Evolutionary conservation across 768 basidiomycete genomes (phyloP), one percentile per base, ranked within the genome.

Genomic region (Lactarius pseudohatsudake): DNA sequence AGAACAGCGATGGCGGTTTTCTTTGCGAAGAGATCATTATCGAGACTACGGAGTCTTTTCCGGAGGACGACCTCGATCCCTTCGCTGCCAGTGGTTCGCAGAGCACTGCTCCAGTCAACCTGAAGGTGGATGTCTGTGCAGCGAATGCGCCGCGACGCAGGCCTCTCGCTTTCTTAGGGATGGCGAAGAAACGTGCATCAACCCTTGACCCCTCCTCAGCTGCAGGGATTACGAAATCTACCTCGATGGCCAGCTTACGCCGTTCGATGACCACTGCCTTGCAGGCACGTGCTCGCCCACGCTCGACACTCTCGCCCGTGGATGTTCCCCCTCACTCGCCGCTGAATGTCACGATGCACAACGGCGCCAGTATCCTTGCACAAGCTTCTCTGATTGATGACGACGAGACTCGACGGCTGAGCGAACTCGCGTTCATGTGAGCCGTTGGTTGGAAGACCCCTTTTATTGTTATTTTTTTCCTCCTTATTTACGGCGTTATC

Each of bases 361-460:
- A 77, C 67, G 73, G 78, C n/a, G 87, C 81, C 55, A 85, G 80
- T 63, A 89, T 92, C 61, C 59, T 85, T 66, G 59, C 79, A 40
- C 81, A 86, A 76, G 77, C 83, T 62, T 80, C 72, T 57, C 76
- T 75, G 47, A 90, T 91, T 50, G 78, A 83, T 73, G 88, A 92
- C 67, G 86, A 85, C 13, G 90, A 92, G 79, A 82, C 80, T 68
- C 78, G 89, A 75, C 77, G 88, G 74, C 77, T 90, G 79, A 85
- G 86, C 53, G 90, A 92, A 78, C 73, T 89, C 72, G 89, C 89
- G 61, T 92, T 91, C 73, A 76, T 89, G 47, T 66, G 56, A 62
- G 15, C 28, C 6, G 16, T 57, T 4, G 16, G 60, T 5, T 34
- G 30, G 6, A 32, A 7, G 32, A 7, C 32, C 9, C 22, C 20